Evolutionary conservation across 495 filamentous ascomycete genomes (phyloP).

Genomic region (Hypoxylon lenormandii): DNA sequence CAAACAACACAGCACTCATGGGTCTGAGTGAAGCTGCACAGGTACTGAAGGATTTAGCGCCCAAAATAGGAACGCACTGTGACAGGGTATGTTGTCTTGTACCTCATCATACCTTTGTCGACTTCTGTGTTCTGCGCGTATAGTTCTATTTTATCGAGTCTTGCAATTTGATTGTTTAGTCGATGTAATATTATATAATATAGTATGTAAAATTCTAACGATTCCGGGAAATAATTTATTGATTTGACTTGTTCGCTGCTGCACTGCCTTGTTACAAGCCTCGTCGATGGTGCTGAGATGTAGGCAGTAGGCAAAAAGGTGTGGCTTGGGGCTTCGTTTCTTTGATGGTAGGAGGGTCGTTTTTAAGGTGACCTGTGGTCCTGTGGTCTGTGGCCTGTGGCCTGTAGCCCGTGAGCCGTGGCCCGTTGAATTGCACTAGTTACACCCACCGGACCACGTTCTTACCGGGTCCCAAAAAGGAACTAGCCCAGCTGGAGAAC

Average conservation of each 20-base stretch:
- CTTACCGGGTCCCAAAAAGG: slow-evolving; percentile 35
- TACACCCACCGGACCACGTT: slow-evolving; percentile 34
- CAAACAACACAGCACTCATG: too few relatives aligned
- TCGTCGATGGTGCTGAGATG: background rate
- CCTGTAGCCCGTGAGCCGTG: too few relatives aligned
- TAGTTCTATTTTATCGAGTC: background rate
- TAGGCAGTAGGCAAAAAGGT: slow-evolving; percentile 9
- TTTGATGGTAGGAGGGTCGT: slow-evolving; percentile 4
- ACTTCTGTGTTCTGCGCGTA: background rate
- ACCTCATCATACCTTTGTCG: background rate
- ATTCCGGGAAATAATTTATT: slow-evolving; percentile 2
- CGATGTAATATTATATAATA: background rate
- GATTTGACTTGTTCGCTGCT: slow-evolving; percentile 1
- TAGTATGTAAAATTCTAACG: background rate
- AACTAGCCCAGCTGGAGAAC: slow-evolving; percentile 6
- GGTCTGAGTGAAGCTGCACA: background rate
- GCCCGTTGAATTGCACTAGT: background rate
- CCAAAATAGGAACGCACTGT: slow-evolving; percentile 33
- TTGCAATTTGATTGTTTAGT: background rate
- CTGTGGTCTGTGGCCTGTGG: background rate
- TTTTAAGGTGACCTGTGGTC: background rate
- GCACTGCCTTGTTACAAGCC: slow-evolving; percentile 37
- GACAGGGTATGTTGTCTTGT: slow-evolving; percentile 19
- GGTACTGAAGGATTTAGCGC: slow-evolving; percentile 32
- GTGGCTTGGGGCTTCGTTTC: slow-evolving; percentile 25